phyloP scores from a whole-genome alignment of 192 early-diverging fungal genomes.

The Mortierella alpina region DNA sequence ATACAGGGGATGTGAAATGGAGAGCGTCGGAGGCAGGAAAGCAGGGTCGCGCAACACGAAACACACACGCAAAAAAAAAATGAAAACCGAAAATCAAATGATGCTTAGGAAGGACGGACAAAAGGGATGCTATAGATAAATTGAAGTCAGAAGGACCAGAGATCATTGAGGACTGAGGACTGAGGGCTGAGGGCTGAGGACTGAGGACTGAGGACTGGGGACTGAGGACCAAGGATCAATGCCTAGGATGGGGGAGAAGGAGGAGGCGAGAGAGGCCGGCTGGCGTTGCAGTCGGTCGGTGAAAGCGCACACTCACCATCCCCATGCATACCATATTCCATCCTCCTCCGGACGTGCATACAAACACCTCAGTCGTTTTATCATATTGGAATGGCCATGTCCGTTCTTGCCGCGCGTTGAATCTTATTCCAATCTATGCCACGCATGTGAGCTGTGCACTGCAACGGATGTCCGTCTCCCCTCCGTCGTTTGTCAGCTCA shows the following conservation, averaged over 20 bases:
- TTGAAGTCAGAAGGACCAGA: too few relatives aligned
- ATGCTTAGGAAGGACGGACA: too few relatives aligned
- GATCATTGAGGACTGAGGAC: too few relatives aligned
- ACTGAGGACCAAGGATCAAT: background rate
- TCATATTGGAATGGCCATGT: background rate
- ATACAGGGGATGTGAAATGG: too few relatives aligned
- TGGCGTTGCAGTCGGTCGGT: background rate
- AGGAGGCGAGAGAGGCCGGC: background rate
- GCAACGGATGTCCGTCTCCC: too few relatives aligned
- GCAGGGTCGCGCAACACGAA: too few relatives aligned
- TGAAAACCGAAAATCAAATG: too few relatives aligned
- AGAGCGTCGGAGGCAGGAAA: too few relatives aligned
- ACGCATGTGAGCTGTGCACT: background rate
- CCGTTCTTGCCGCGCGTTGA: background rate
- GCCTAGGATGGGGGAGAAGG: background rate
- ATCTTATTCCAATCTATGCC: constrained; percentile 8
- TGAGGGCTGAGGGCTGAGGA: background rate
- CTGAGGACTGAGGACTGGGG: background rate
- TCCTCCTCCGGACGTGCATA: constrained; percentile 9
- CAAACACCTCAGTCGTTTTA: background rate
- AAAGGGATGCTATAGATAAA: too few relatives aligned
- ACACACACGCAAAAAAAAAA: too few relatives aligned
- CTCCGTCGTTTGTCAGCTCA: too few relatives aligned
- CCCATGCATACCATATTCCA: constrained; percentile 38
- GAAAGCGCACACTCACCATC: background rate